These are phyloP conservation scores for Kuraishia floccosa DNA, from an alignment of 805 yeast genomes.

Conservation along the genomic window DNA sequence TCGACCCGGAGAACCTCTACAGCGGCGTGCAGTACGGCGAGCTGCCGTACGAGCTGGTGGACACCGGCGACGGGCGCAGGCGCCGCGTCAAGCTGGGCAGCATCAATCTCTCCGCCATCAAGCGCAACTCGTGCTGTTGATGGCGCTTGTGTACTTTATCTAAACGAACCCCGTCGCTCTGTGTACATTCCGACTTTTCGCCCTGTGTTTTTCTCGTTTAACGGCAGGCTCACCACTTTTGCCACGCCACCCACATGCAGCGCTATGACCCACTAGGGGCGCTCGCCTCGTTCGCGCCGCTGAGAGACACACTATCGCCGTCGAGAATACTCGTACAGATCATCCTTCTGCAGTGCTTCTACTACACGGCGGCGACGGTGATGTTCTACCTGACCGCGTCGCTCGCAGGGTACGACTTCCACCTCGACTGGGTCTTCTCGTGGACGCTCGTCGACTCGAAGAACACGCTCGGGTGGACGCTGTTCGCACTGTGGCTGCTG, in stretches of 20 bases:
- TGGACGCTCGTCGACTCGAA: conserved; percentile 68
- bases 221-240: no score
- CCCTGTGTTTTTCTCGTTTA: no score
- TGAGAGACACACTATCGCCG: conserved; percentile 28
- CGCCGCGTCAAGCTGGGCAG: no score
- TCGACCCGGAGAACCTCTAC: conserved; percentile 32
- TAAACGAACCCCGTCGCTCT: no score
- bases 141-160: no score
- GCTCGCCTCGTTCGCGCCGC: conserved; percentile 1
- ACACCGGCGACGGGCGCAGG: no score
- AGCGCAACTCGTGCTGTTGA: no score
- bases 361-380: conserved; percentile 62
- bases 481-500: conserved; percentile 69
- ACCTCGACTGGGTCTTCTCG: conserved; percentile 62
- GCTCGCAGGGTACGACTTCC: conserved; percentile 61
- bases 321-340: conserved; percentile 59
- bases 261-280: no score
- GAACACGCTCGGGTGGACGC: conserved; percentile 70
- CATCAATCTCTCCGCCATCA: no score
- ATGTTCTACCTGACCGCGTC: conserved; percentile 55
- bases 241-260: no score
- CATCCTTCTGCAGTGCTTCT: conserved; percentile 62
- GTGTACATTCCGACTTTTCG: no score
- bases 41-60: neutral
- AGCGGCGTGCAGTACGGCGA: conserved; percentile 39